A percentile compares a stretch with the other conserved stretches of the same genome.
phyloP scores from a whole-genome alignment of 2,329 filamentous ascomycete species.

The Fusarium nodosum region DNA sequence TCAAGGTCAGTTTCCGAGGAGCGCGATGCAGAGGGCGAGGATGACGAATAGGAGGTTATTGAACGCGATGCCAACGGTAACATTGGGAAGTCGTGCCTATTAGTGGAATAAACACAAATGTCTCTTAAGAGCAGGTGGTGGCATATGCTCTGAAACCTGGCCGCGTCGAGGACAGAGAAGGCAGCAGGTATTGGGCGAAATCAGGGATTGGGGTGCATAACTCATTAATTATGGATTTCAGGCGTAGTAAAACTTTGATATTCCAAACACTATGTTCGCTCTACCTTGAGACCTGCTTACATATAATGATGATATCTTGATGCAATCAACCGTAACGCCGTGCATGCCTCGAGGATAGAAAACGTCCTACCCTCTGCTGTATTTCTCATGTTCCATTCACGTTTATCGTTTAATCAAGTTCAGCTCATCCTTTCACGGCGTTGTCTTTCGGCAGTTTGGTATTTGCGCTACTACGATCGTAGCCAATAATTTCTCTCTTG shows the following conservation, averaged over 20 bases:
- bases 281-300: constrained; percentile 3
- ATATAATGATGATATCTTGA: background rate
- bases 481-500: constrained; percentile 71
- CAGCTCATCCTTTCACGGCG: background rate
- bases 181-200: constrained; percentile 33
- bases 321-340: constrained; percentile 24
- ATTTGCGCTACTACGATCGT: constrained; percentile 51
- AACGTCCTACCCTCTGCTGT: constrained; percentile 9
- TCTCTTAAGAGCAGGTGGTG: constrained; percentile 18
- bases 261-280: constrained; percentile 8
- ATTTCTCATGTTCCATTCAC: constrained; percentile 2
- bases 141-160: constrained; percentile 9
- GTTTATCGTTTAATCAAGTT: constrained; percentile 7
- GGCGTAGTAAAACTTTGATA: constrained; percentile 25
- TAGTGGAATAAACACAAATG: background rate
- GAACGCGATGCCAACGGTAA: constrained; percentile 60
- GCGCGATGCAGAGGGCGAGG: constrained; percentile 63
- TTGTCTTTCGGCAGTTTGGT: constrained; percentile 42
- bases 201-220: constrained; percentile 37
- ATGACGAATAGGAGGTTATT: constrained; percentile 53
- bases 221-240: constrained; percentile 45
- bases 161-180: constrained; percentile 17
- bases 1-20: constrained; percentile 53
- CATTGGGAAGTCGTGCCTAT: constrained; percentile 53
- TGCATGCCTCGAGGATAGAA: background rate